These are phyloP conservation scores for Neonectria ditissima DNA, from an alignment of 2,329 filamentous ascomycete species.

Conservation along the genomic window DNA sequence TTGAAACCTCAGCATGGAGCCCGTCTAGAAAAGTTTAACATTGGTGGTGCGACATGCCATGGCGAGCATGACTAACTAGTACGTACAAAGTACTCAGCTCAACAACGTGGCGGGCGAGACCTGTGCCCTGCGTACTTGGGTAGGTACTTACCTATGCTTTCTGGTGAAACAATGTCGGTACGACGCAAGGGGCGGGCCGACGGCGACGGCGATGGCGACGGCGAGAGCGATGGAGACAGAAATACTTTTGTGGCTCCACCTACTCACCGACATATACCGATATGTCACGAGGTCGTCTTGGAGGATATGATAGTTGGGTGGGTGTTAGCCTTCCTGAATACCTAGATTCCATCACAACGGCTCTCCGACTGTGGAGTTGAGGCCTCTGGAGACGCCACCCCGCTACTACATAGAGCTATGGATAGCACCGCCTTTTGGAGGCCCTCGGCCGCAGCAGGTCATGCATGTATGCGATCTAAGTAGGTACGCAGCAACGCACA, in stretches of 20 bases:
- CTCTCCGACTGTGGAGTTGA: conserved; percentile 8
- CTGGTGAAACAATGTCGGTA: conserved; percentile 17
- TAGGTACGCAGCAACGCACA: background rate
- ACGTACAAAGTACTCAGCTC: background rate
- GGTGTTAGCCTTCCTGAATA: background rate
- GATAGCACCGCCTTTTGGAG: conserved; percentile 15
- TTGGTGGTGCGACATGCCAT: conserved; percentile 17
- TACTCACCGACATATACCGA: background rate
- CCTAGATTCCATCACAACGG: conserved; percentile 13
- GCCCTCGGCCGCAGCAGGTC: conserved; percentile 14
- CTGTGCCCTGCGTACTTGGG: too few species aligned
- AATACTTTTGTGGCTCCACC: background rate
- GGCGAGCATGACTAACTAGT: background rate
- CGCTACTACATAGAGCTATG: background rate
- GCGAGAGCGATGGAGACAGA: conserved; percentile 4
- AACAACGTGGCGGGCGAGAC: conserved; percentile 25
- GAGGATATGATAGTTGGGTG: background rate
- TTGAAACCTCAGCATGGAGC: background rate
- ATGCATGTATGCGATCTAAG: background rate
- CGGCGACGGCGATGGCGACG: background rate
- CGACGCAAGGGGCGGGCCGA: conserved; percentile 6
- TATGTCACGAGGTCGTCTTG: conserved; percentile 1
- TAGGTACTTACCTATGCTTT: conserved; percentile 12
- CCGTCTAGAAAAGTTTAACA: background rate
- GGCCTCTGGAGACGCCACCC: conserved; percentile 9